phyloP scores from a whole-genome alignment of 2,329 filamentous ascomycete genomes.

The Aspergillaceae sp. region DNA sequence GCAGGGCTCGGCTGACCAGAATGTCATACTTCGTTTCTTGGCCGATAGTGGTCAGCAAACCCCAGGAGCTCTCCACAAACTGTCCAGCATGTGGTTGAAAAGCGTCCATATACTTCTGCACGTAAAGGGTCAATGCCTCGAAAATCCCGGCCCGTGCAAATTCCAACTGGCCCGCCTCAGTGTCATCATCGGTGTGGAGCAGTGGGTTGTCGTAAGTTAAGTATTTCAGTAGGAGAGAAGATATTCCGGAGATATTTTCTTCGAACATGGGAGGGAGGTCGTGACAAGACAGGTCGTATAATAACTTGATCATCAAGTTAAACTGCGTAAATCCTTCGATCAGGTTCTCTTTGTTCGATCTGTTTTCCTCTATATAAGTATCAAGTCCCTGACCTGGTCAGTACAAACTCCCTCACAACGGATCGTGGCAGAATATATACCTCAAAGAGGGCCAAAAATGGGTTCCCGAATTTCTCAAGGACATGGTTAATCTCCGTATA shows the following conservation, averaged over 20 bases:
- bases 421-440: constrained; percentile 37
- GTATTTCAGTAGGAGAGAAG: constrained; percentile 81
- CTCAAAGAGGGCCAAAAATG: constrained; percentile 72
- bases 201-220: constrained; percentile 79
- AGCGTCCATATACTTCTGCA: constrained; percentile 90
- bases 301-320: constrained; percentile 80
- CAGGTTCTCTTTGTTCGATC: constrained; percentile 64
- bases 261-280: constrained; percentile 93
- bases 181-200: constrained; percentile 78
- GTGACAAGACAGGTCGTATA: constrained; percentile 96
- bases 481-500: constrained; percentile 97
- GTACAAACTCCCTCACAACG: not conserved
- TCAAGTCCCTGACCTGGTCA: constrained; percentile 37
- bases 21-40: constrained; percentile 88
- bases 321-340: constrained; percentile 75
- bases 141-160: constrained; percentile 90
- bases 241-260: constrained; percentile 70
- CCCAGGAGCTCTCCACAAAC: constrained; percentile 89
- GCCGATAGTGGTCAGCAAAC: constrained; percentile 75
- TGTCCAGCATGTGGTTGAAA: constrained; percentile 71
- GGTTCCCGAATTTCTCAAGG: constrained; percentile 68
- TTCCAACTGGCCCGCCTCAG: constrained; percentile 75
- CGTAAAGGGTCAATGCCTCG: constrained; percentile 79
- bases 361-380: constrained; percentile 59
- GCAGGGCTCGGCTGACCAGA: constrained; percentile 85